Percentiles rank a stretch among this genome's conserved stretches.
phyloP scores from a whole-genome alignment of 148 eudicot genomes.

The Nepenthes mirabilis region DNA sequence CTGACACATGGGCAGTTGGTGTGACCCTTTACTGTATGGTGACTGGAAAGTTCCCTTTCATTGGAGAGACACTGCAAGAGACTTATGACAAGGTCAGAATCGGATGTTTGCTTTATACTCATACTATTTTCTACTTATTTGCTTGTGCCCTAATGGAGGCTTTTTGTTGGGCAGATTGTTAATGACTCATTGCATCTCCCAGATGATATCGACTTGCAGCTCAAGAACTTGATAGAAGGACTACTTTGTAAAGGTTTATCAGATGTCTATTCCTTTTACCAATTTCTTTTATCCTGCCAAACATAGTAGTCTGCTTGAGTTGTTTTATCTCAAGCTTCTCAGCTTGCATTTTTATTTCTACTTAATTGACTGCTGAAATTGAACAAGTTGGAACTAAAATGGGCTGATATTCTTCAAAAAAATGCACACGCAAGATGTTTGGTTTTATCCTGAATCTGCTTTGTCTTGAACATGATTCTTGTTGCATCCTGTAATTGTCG shows the following conservation, averaged over 20 bases:
- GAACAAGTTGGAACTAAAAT: no score
- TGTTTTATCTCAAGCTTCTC: neutral
- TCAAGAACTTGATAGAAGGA: conserved; percentile 66
- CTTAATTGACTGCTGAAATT: no score
- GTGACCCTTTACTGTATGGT: conserved; percentile 77
- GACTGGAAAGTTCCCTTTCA: conserved; percentile 74
- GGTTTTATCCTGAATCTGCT: neutral
- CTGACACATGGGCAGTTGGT: conserved; percentile 98
- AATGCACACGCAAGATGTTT: no score
- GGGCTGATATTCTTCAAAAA: no score
- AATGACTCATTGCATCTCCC: conserved; percentile 55
- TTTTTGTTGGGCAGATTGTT: conserved; percentile 48
- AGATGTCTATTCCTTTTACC: neutral
- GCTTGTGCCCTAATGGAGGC: conserved; percentile 10
- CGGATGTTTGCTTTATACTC: neutral
- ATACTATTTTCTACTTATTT: no score
- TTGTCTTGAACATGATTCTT: neutral
- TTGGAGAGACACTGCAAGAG: conserved; percentile 89
- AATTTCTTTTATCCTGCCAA: neutral
- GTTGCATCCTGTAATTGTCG: neutral
- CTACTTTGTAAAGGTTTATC: conserved; percentile 85
- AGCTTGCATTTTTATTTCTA: no score
- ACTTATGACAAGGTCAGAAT: conserved; percentile 83
- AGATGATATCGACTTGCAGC: conserved; percentile 37
- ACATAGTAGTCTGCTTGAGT: neutral